Conservation (phyloP, 306 rosid genomes). For the Ziziphus jujuba region DNA sequence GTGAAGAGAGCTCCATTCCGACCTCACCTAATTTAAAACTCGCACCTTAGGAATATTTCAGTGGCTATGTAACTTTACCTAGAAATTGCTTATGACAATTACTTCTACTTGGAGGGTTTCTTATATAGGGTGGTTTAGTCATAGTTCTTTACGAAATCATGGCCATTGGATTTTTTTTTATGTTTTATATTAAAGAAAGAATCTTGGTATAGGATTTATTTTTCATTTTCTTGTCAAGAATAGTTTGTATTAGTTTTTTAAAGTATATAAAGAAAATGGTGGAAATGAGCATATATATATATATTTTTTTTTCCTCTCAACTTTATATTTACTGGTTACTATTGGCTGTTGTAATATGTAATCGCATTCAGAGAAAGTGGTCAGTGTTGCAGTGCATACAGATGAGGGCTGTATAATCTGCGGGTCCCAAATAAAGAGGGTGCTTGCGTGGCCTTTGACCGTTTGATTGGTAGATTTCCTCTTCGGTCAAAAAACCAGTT, state of each 20-base stretch:
- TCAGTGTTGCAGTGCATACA: background rate
- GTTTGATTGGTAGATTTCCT: conserved; percentile 10
- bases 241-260: conserved; percentile 10
- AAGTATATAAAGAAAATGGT: background rate
- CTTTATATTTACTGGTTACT: background rate
- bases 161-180: too few relatives aligned
- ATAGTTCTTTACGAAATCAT: conserved; percentile 1
- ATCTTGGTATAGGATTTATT: conserved; percentile 6
- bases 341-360: conserved; percentile 10
- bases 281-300: conserved; percentile 31
- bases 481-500: conserved; percentile 7
- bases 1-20: conserved; percentile 49
- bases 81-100: too few relatives aligned
- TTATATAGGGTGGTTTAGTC: conserved; percentile 28
- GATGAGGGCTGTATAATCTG: conserved; percentile 1
- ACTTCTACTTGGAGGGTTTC: too few relatives aligned
- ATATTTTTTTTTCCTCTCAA: background rate
- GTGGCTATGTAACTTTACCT: too few relatives aligned
- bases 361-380: background rate
- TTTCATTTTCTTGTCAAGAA: background rate
- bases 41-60: too few relatives aligned
- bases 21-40: background rate
- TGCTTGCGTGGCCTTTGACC: conserved; percentile 13
- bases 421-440: conserved; percentile 13
- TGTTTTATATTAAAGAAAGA: conserved; percentile 5